Evolutionary conservation across 2,329 filamentous ascomycete genomes (phyloP), one percentile per base, ranked within the genome.

Genomic region (Pseudocercospora fijiensis): DNA sequence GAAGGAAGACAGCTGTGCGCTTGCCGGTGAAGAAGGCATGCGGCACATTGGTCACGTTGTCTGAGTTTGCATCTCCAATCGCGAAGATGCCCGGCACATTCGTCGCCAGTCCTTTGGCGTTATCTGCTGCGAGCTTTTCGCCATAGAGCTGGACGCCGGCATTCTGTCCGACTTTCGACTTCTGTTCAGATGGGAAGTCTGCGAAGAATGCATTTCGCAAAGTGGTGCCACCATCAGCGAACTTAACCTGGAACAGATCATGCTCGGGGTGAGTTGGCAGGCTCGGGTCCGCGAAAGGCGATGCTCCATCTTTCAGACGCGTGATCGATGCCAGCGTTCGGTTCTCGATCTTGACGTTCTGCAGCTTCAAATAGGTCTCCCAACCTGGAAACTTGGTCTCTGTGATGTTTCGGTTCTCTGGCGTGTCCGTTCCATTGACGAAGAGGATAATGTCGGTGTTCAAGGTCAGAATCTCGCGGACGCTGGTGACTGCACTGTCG

Each of bases 401-500:
- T 53, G 64, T 60, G 9, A 53, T 41, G 13, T 52, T 52, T 1
- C 64, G 64, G 22, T 61, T 43, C 16, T 49, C 64, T 49, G 60
- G 51, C 4, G 64, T 65, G 45, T 65, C 61, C 4, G 64, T 65
- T 10, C 64, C 64, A 28, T 65, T 65, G 13, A 65, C 64, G 43
- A 65, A 55, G 10, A 65, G 57, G 47, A 65, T 47, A 28, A 65
- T 61, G 49, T 65, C 64, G 33, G 49, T 58, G 55, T 63, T 65
- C 11, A 63, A 47, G 0, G 64, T 63, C 18, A 65, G 56, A 16
- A 65, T 52, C 43, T 65, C 64, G 24, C 61, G 61, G 1, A 58
- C 51, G 20, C 53, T 63, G 4, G 57, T 63, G 20, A 58, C 64
- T 26, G 57, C 61, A n/a, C 51, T 52, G 18, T 59, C 52, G 13